Base-by-base conservation (phyloP, 352 stramenopile species). In the Globisporangium paddicum region DNA sequence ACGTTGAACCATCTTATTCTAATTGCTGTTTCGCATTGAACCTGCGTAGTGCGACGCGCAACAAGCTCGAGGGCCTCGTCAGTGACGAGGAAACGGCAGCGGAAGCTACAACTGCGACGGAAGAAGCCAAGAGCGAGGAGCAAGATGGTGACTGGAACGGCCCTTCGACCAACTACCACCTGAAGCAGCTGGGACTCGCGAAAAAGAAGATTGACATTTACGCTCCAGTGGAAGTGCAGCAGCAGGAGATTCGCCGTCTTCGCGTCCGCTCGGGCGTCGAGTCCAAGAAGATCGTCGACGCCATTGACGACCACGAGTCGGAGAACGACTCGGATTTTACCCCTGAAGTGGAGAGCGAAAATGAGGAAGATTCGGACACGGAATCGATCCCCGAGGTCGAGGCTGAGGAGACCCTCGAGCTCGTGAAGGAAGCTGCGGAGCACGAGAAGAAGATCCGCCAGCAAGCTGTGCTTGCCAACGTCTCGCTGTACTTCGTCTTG, bases 151-250 rank as follows among this genome's bases (percentile, higher is more conserved):
- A 80, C 8, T 84, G 72, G 73, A 69, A 72, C 13, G 70, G 74
- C 48, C 80, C 83, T 9, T 75, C 69, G 19, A 90, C 83, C 18
- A 89, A 87, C 62, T 93, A 89, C 63, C 83, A 93, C 55, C 60
- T 89, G 11, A 90, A 90, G 66, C 80, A 90, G 42, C 47, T 93
- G n/a, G 80, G 83, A 18, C 65, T 90, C 2, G 66, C 52, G 30
- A 67, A 85, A 45, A 70, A 90, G 40, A 87, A 89, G 66, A 75
- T 93, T 58, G 83, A 93, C 60, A 93, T 93, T 40, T 93, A 93
- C 49, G 79, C 79, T 5, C 77, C 83, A 1, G 44, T 86, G 18
- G 67, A 79, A 7, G 75, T 85, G 48, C 80, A 93, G 66, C 65
- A 90, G 64, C 49, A 77, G 26, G 77, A 89, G 57, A 70, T 91